Conservation (phyloP, 495 filamentous ascomycete genomes). For the Lichina pygmaea region DNA sequence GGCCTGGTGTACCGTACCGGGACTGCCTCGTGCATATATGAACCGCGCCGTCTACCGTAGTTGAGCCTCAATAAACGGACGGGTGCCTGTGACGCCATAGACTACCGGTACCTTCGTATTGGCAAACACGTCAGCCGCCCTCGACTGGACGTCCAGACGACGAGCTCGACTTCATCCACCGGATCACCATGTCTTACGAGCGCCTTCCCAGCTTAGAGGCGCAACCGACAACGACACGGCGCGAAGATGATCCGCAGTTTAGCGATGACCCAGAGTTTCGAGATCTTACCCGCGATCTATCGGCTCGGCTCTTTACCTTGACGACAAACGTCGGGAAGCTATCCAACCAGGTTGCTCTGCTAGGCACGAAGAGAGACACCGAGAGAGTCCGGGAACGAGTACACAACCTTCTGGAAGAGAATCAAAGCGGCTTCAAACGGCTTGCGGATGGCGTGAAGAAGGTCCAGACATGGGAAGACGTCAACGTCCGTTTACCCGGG, state of each 20-base stretch:
- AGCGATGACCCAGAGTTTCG: conserved; percentile 84
- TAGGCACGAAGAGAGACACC: conserved; percentile 78
- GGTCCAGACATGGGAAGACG: conserved; percentile 69
- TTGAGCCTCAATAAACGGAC: neutral
- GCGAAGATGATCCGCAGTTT: conserved; percentile 43
- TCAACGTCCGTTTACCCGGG: conserved; percentile 36
- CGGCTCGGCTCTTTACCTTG: conserved; percentile 61
- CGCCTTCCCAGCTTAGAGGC: conserved; percentile 62
- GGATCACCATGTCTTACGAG: conserved; percentile 60
- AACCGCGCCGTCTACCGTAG: no score
- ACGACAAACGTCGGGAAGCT: conserved; percentile 67
- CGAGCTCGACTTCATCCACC: neutral
- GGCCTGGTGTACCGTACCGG: no score
- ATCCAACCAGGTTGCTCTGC: conserved; percentile 48
- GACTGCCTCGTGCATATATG: no score
- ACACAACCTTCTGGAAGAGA: conserved; percentile 61
- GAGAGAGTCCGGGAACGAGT: conserved; percentile 77
- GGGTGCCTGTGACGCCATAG: conserved; percentile 11
- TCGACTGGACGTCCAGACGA: conserved; percentile 1
- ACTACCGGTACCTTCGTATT: no score
- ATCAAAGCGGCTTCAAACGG: conserved; percentile 65
- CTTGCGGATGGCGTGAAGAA: conserved; percentile 84
- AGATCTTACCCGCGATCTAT: conserved; percentile 50
- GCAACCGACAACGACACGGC: conserved; percentile 39
- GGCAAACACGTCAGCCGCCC: neutral